Evolutionary conservation across 2,329 filamentous ascomycete genomes (phyloP).

Genomic region (Talaromyces sp.): DNA sequence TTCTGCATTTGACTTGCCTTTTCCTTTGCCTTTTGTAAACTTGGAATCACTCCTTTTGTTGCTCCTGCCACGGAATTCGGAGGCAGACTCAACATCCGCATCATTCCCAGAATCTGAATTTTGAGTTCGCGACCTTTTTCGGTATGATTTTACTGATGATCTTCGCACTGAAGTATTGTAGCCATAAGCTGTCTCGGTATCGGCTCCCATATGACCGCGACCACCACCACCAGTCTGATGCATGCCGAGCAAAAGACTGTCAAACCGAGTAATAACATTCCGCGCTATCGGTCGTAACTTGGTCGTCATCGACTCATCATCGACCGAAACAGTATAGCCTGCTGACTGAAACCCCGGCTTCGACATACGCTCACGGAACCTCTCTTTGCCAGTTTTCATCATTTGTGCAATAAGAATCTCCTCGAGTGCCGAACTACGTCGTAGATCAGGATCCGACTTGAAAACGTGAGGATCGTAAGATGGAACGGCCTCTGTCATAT

Average conservation of each 20-base stretch:
- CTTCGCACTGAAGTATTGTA: not conserved
- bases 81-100: slow-evolving; percentile 24
- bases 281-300: slow-evolving; percentile 64
- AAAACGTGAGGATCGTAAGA: slow-evolving; percentile 51
- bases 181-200: not conserved
- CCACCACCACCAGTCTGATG: slow-evolving; percentile 53
- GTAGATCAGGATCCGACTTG: slow-evolving; percentile 37
- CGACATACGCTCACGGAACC: slow-evolving; percentile 46
- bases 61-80: slow-evolving; percentile 19
- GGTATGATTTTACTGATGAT: not conserved
- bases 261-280: slow-evolving; percentile 66
- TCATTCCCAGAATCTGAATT: slow-evolving; percentile 13
- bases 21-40: not conserved
- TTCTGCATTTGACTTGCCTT: not conserved
- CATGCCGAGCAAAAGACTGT: slow-evolving; percentile 64
- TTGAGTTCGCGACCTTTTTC: not conserved
- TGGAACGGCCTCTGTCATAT: slow-evolving; percentile 47
- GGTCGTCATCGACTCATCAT: slow-evolving; percentile 63
- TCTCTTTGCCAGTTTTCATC: slow-evolving; percentile 62
- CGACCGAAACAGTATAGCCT: slow-evolving; percentile 55
- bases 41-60: not conserved
- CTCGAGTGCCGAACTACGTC: slow-evolving; percentile 60
- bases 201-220: not conserved
- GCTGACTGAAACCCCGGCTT: slow-evolving; percentile 13
- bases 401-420: slow-evolving; percentile 65